Evolutionary conservation across 2,329 filamentous ascomycete genomes (phyloP).

Genomic region (Dryadomyces sulphureus): DNA sequence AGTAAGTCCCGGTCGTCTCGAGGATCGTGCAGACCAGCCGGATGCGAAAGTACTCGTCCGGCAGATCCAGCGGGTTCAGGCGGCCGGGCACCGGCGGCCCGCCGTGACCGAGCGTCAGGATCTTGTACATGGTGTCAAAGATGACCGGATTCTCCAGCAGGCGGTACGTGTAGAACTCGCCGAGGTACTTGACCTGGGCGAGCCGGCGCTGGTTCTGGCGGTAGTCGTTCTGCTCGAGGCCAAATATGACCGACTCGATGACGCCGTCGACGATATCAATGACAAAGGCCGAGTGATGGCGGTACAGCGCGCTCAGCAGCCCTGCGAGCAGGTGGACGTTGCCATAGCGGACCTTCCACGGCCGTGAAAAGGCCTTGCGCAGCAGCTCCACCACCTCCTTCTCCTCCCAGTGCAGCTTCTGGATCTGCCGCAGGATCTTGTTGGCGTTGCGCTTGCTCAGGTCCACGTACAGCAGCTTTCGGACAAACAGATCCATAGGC

Average conservation of each 20-base stretch:
- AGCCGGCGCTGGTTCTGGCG: conserved; percentile 91
- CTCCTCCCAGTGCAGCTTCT: conserved; percentile 96
- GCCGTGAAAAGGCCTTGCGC: conserved; percentile 88
- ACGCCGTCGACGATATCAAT: conserved; percentile 86
- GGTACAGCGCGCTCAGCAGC: conserved; percentile 72
- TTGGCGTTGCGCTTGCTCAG: conserved; percentile 90
- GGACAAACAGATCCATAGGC: conserved; percentile 81
- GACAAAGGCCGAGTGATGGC: conserved; percentile 84
- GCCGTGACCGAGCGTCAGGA: conserved; percentile 82
- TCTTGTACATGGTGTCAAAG: conserved; percentile 89
- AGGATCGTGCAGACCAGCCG: conserved; percentile 77
- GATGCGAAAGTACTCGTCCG: conserved; percentile 93
- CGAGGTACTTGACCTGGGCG: conserved; percentile 90
- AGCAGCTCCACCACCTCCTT: conserved; percentile 44
- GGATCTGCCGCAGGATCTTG: conserved; percentile 85
- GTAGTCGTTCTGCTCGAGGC: conserved; percentile 92
- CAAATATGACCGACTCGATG: conserved; percentile 73
- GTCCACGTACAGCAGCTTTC: conserved; percentile 84
- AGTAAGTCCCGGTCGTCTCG: conserved; percentile 93
- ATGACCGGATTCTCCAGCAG: conserved; percentile 92
- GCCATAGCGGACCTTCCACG: conserved; percentile 93
- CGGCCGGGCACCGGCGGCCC: conserved; percentile 70
- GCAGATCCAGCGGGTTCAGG: conserved; percentile 65
- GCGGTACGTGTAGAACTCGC: conserved; percentile 93
- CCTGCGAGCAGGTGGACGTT: conserved; percentile 91